These are phyloP conservation scores for Rhizopus stolonifer DNA, from an alignment of 371 early-diverging fungal species.

Conservation along the genomic window DNA sequence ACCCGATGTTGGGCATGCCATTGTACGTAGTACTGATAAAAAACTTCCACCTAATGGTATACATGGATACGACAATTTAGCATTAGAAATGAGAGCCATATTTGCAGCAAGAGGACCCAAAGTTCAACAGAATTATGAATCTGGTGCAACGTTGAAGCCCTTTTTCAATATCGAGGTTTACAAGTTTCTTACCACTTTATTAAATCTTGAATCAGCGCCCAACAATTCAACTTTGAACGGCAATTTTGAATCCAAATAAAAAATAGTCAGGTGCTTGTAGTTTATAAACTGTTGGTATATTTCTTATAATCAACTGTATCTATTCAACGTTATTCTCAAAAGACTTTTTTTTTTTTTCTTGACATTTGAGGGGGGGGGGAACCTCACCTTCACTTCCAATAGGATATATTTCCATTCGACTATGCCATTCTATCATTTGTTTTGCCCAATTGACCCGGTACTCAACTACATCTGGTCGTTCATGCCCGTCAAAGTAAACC, in stretches of 20 bases:
- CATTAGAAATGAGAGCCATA: slow-evolving; percentile 80
- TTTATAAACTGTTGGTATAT: no score
- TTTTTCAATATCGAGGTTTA: slow-evolving; percentile 45
- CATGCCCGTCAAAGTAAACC: no score
- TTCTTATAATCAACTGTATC: no score
- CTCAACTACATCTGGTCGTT: no score
- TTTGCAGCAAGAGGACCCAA: slow-evolving; percentile 82
- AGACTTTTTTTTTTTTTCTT: no score
- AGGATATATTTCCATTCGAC: no score
- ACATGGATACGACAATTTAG: slow-evolving; percentile 85
- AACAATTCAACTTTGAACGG: slow-evolving; percentile 34
- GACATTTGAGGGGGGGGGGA: no score
- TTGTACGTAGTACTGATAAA: slow-evolving; percentile 19
- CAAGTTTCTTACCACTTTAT: slow-evolving; percentile 26
- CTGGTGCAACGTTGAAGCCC: slow-evolving; percentile 19
- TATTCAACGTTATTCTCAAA: no score
- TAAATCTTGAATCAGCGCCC: slow-evolving; percentile 30
- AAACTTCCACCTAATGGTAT: slow-evolving; percentile 46
- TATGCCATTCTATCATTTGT: no score
- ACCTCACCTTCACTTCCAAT: no score
- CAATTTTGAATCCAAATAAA: neutral
- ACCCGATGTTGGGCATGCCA: slow-evolving; percentile 61
- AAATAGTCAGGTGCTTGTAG: no score
- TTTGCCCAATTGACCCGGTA: no score
- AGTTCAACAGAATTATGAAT: slow-evolving; percentile 32